Evolutionary conservation across 176 grass and related monocot species (phyloP).

Genomic region (Paspalum vaginatum): DNA sequence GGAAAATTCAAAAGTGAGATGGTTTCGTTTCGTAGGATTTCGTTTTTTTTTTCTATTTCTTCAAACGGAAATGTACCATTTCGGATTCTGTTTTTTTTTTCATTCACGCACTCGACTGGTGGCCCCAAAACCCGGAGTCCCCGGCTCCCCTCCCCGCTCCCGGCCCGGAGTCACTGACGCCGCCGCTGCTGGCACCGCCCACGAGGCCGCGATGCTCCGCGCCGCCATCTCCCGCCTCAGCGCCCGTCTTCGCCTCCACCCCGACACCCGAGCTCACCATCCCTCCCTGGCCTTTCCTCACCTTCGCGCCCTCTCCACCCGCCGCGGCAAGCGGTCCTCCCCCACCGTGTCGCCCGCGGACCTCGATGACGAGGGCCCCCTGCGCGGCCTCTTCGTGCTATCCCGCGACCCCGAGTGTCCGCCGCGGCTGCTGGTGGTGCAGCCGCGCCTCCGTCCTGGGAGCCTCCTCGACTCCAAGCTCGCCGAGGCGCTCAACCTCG

Average conservation of each 20-base stretch:
- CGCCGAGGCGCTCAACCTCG: slow-evolving; percentile 87
- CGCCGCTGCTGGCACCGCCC: not conserved
- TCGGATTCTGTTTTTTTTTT: too few species aligned
- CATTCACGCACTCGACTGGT: not conserved
- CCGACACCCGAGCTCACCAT: not conserved
- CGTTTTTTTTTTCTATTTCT: too few species aligned
- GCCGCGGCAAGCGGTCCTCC: slow-evolving; percentile 50
- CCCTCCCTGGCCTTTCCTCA: slow-evolving; percentile 16
- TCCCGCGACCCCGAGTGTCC: slow-evolving; percentile 53
- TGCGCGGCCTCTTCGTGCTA: slow-evolving; percentile 62
- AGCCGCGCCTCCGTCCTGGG: slow-evolving; percentile 83
- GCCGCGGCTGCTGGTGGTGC: slow-evolving; percentile 81
- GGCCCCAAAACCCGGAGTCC: not conserved
- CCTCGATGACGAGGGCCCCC: slow-evolving; percentile 43
- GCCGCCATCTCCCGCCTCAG: slow-evolving; percentile 41
- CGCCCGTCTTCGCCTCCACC: slow-evolving; percentile 17
- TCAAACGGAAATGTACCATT: too few species aligned
- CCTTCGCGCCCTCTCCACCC: slow-evolving; percentile 45
- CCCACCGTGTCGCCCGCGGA: slow-evolving; percentile 42
- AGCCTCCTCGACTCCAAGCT: slow-evolving; percentile 78
- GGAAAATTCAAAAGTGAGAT: too few species aligned
- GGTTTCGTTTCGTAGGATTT: too few species aligned
- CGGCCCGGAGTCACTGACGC: not conserved
- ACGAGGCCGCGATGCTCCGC: slow-evolving; percentile 51
- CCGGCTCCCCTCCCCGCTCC: not conserved